phyloP scores from a whole-genome alignment of 495 filamentous ascomycete genomes.

The Tuber aestivum region DNA sequence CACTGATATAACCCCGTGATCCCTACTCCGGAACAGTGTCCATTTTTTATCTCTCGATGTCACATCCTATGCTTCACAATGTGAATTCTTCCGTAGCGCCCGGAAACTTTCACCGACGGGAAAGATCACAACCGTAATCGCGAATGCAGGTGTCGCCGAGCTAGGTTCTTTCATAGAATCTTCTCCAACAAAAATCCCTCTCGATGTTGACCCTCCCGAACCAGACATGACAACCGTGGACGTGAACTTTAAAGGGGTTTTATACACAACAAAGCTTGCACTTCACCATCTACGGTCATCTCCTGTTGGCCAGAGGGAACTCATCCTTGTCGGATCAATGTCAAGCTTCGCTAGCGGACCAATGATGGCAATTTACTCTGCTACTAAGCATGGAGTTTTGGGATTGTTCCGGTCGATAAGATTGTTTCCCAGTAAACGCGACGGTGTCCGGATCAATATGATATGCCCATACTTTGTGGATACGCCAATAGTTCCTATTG shows the following conservation, averaged over 20 bases:
- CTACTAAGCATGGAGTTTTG: constrained; percentile 60
- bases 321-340: constrained; percentile 55
- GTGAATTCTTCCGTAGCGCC: constrained; percentile 55
- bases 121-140: constrained; percentile 58
- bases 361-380: constrained; percentile 52
- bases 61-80: constrained; percentile 55
- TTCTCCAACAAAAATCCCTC: constrained; percentile 22
- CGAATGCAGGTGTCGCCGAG: constrained; percentile 62
- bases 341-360: constrained; percentile 50
- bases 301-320: constrained; percentile 42
- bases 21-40: constrained; percentile 33
- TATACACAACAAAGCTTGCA: constrained; percentile 62
- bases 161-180: constrained; percentile 46
- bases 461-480: constrained; percentile 63
- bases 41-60: constrained; percentile 57
- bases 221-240: constrained; percentile 54
- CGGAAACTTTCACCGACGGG: constrained; percentile 51
- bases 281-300: constrained; percentile 53
- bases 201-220: constrained; percentile 46
- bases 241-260: constrained; percentile 58
- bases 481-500: constrained; percentile 51
- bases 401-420: constrained; percentile 58
- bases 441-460: constrained; percentile 56
- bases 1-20: background rate
- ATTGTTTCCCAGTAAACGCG: constrained; percentile 20